These are phyloP conservation scores for Fusarium succisae DNA, from an alignment of 2,329 filamentous ascomycete genomes.

Conservation along the genomic window DNA sequence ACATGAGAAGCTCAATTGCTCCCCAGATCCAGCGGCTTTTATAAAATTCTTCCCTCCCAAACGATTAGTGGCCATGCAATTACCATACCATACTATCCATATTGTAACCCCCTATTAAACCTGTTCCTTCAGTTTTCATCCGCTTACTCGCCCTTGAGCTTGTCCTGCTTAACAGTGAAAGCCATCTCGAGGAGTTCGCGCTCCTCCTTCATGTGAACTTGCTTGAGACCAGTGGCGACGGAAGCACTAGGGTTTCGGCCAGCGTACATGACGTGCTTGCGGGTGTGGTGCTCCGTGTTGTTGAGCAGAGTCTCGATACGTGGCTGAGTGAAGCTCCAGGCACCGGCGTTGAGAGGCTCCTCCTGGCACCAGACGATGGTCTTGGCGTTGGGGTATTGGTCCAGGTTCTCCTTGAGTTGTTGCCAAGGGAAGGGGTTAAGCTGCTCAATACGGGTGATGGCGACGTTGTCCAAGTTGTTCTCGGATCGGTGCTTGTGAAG, in stretches of 20 bases:
- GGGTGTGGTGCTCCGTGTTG: conserved; percentile 89
- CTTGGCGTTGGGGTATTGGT: conserved; percentile 96
- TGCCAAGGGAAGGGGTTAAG: conserved; percentile 99
- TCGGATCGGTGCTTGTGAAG: conserved; percentile 90
- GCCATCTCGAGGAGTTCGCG: conserved; percentile 77
- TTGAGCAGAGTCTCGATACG: conserved; percentile 97
- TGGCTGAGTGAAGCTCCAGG: conserved; percentile 97
- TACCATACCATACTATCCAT: conserved; percentile 25
- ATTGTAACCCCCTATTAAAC: conserved; percentile 15
- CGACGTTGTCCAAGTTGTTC: conserved; percentile 87
- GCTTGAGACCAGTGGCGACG: conserved; percentile 93
- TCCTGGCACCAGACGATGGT: conserved; percentile 98
- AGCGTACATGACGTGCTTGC: conserved; percentile 96
- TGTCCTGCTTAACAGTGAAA: conserved; percentile 72
- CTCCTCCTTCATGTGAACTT: conserved; percentile 90
- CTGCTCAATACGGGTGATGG: conserved; percentile 96
- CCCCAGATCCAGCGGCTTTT: conserved; percentile 37
- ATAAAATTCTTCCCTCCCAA: conserved; percentile 36
- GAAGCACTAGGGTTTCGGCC: conserved; percentile 92
- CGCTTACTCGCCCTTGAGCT: conserved; percentile 72
- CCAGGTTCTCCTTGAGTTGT: conserved; percentile 94
- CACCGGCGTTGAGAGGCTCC: conserved; percentile 96
- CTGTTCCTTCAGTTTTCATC: background rate
- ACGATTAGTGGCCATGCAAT: conserved; percentile 32
- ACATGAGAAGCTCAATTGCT: conserved; percentile 42